A percentile compares a stretch with the other conserved stretches of the same genome.
These are phyloP conservation scores for Thraustochytrium striatum DNA, from an alignment of 352 stramenopile species.

Conservation along the genomic window DNA sequence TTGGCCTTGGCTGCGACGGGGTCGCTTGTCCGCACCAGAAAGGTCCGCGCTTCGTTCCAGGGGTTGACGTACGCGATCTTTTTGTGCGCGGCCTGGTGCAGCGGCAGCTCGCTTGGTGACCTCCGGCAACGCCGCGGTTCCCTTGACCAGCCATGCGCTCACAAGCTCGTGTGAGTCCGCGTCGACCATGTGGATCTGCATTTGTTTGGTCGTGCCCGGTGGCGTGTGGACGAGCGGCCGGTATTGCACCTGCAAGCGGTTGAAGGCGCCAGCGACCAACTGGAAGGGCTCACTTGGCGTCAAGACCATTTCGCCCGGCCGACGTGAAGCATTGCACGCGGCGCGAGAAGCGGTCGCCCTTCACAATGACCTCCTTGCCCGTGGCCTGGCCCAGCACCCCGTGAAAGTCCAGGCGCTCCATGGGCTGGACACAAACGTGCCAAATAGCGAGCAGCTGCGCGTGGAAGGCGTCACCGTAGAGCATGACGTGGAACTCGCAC, in stretches of 20 bases:
- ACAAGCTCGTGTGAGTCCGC: conserved; percentile 79
- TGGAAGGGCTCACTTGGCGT: conserved; percentile 72
- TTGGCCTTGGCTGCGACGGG: conserved; percentile 55
- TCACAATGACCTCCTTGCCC: conserved; percentile 78
- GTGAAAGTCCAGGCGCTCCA: conserved; percentile 72
- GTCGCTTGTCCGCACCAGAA: conserved; percentile 75
- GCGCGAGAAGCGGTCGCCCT: conserved; percentile 64
- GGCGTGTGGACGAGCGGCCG: conserved; percentile 55
- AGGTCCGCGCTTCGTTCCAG: conserved; percentile 74
- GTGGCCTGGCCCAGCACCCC: conserved; percentile 73
- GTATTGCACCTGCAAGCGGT: conserved; percentile 75
- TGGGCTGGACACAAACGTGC: conserved; percentile 61
- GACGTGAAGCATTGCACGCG: conserved; percentile 60
- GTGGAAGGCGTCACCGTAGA: conserved; percentile 79
- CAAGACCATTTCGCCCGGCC: conserved; percentile 63
- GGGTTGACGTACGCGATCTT: conserved; percentile 88
- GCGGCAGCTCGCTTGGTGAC: conserved; percentile 76
- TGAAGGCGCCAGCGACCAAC: conserved; percentile 79
- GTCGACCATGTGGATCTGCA: conserved; percentile 80
- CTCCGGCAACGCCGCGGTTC: conserved; percentile 66
- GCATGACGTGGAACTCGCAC: conserved; percentile 79
- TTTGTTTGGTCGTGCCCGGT: conserved; percentile 40
- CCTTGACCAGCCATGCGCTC: conserved; percentile 74
- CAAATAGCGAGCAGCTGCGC: conserved; percentile 63
- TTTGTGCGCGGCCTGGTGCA: conserved; percentile 67